Evolutionary conservation across 305 asterid genomes (phyloP).

Genomic region (Petunia hybrid): DNA sequence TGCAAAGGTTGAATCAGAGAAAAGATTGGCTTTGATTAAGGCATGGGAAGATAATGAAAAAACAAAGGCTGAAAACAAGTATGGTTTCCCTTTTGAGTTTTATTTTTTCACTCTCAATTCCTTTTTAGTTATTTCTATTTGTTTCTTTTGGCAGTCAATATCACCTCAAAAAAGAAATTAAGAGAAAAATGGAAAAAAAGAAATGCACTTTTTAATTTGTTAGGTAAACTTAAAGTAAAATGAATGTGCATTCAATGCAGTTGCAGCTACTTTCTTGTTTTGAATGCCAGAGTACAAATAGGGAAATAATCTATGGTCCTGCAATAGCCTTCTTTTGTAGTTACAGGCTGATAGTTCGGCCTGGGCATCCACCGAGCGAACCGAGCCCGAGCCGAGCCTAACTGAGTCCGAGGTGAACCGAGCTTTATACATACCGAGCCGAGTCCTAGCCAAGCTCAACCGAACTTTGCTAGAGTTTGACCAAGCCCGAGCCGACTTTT

Average conservation of each 20-base stretch:
- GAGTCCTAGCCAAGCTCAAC: too few relatives aligned
- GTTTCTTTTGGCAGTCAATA: neutral
- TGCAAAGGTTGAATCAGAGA: slow-evolving; percentile 53
- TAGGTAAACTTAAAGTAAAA: neutral
- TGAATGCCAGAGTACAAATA: neutral
- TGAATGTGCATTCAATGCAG: neutral
- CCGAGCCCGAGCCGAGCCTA: too few relatives aligned
- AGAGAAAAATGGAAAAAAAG: neutral
- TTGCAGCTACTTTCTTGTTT: neutral
- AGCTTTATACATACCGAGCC: too few relatives aligned
- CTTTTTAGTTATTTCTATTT: neutral
- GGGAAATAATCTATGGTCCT: too few relatives aligned
- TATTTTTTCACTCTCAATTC: neutral
- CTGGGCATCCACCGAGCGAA: too few relatives aligned
- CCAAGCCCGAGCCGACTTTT: too few relatives aligned
- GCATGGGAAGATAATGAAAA: slow-evolving; percentile 87
- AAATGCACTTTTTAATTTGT: neutral
- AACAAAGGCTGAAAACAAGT: slow-evolving; percentile 69
- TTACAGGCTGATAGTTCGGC: too few relatives aligned
- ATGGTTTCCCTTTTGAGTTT: neutral
- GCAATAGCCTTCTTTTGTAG: too few relatives aligned
- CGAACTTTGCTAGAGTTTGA: too few relatives aligned
- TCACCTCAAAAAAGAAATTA: neutral
- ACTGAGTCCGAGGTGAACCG: too few relatives aligned
- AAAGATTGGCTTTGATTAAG: slow-evolving; percentile 65